These are phyloP conservation scores for Poterioochromonas sp. DNA, from an alignment of 352 stramenopile genomes.

Conservation along the genomic window DNA sequence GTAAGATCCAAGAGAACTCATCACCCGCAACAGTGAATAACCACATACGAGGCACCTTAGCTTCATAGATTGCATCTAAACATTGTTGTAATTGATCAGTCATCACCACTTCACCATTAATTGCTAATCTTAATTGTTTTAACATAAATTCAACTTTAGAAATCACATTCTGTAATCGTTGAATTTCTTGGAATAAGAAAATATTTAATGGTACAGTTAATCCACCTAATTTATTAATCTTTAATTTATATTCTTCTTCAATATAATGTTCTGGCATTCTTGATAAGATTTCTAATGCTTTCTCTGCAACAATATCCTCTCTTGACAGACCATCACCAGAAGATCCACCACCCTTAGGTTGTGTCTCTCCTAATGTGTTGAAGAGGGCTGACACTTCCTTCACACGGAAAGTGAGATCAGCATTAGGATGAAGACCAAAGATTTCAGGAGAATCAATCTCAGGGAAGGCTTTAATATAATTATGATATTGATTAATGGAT, in stretches of 20 bases:
- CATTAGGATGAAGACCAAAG: slow-evolving; percentile 96
- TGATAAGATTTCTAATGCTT: slow-evolving; percentile 83
- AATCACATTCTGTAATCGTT: slow-evolving; percentile 89
- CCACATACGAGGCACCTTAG: slow-evolving; percentile 84
- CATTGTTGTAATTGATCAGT: slow-evolving; percentile 87
- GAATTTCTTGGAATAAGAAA: slow-evolving; percentile 93
- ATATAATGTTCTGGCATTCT: slow-evolving; percentile 89
- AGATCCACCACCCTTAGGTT: slow-evolving; percentile 75
- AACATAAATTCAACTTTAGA: slow-evolving; percentile 88
- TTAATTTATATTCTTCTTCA: slow-evolving; percentile 93
- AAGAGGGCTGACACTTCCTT: slow-evolving; percentile 90
- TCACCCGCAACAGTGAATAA: slow-evolving; percentile 88
- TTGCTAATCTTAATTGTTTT: slow-evolving; percentile 87
- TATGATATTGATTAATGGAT: slow-evolving; percentile 85
- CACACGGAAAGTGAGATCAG: slow-evolving; percentile 91
- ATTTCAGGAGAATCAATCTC: slow-evolving; percentile 97
- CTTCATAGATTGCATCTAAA: slow-evolving; percentile 89
- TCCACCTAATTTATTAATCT: slow-evolving; percentile 85
- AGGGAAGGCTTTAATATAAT: slow-evolving; percentile 84
- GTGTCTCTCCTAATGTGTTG: slow-evolving; percentile 83
- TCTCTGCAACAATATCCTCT: slow-evolving; percentile 91
- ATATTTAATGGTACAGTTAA: slow-evolving; percentile 93
- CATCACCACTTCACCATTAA: slow-evolving; percentile 95
- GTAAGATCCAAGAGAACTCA: slow-evolving; percentile 94
- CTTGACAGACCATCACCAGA: slow-evolving; percentile 76